phyloP scores from a whole-genome alignment of 148 eudicot species.

The Arctostaphylos glauca region DNA sequence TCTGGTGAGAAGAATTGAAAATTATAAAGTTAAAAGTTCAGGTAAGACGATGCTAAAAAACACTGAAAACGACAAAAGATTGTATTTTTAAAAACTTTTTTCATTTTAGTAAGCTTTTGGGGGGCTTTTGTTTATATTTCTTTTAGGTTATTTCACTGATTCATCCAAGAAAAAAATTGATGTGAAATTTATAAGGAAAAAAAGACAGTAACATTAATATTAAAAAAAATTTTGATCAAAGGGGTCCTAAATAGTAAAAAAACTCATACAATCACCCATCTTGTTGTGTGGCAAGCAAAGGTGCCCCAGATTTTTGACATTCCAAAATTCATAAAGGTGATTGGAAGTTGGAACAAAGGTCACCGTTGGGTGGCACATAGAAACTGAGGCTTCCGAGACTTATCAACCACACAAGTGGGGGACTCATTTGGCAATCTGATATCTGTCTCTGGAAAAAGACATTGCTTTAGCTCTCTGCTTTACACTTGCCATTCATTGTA shows the following conservation, averaged over 20 bases:
- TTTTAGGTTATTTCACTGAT: no score
- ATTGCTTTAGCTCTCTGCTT: background rate
- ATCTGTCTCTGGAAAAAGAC: conserved; percentile 9
- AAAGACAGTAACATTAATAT: background rate
- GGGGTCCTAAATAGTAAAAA: background rate
- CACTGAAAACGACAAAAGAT: no score
- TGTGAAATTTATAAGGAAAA: no score
- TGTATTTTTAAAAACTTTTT: no score
- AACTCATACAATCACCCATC: background rate
- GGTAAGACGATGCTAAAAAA: no score
- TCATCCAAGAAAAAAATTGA: no score
- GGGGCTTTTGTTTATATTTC: no score
- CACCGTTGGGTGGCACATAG: background rate
- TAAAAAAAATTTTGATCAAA: background rate
- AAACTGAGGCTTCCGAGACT: background rate
- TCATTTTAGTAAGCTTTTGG: no score
- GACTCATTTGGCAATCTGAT: conserved; percentile 5
- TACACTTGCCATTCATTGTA: conserved; percentile 4
- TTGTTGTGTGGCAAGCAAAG: background rate
- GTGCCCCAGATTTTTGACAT: background rate
- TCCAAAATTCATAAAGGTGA: background rate
- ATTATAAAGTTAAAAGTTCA: no score
- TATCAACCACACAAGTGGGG: conserved; percentile 18
- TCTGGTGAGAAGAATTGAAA: no score
- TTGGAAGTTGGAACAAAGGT: background rate